These are phyloP conservation scores for Penstemon newberryi DNA, from an alignment of 257 asterid species.

Conservation along the genomic window DNA sequence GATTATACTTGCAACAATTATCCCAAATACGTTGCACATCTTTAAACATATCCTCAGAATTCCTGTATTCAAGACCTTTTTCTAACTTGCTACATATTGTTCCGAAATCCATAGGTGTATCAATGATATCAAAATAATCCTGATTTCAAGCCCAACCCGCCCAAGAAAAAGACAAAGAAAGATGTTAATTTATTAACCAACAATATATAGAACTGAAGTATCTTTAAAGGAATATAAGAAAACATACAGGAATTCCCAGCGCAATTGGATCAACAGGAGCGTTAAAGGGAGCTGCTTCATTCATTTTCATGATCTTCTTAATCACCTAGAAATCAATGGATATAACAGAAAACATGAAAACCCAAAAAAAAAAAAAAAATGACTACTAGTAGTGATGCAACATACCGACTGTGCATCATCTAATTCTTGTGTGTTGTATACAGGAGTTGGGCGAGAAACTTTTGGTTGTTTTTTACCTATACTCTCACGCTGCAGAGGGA, in stretches of 20 bases:
- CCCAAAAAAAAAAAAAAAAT: background rate
- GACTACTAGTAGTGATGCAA: background rate
- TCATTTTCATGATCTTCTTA: slow-evolving; percentile 36
- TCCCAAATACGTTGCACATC: slow-evolving; percentile 60
- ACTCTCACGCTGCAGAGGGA: slow-evolving; percentile 36
- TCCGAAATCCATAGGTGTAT: slow-evolving; percentile 68
- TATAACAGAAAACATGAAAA: background rate
- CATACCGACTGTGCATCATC: slow-evolving; percentile 52
- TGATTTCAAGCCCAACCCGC: slow-evolving; percentile 24
- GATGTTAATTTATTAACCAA: slow-evolving; percentile 10
- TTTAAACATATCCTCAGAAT: slow-evolving; percentile 51
- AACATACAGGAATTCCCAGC: slow-evolving; percentile 38
- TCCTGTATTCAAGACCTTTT: slow-evolving; percentile 54
- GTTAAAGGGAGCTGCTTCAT: slow-evolving; percentile 17
- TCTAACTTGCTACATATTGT: slow-evolving; percentile 61
- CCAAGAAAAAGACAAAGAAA: background rate
- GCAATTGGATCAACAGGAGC: slow-evolving; percentile 27
- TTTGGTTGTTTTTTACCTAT: slow-evolving; percentile 42
- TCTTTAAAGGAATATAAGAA: background rate
- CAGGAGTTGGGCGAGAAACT: slow-evolving; percentile 28
- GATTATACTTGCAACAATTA: slow-evolving; percentile 59
- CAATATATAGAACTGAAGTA: background rate
- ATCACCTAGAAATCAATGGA: slow-evolving; percentile 44
- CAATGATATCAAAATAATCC: slow-evolving; percentile 67
- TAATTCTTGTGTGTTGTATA: slow-evolving; percentile 44